Percentiles rank a stretch among this genome's conserved stretches.
phyloP scores from a whole-genome alignment of 371 early-diverging fungal species.

The Apophysomyces variabilis region DNA sequence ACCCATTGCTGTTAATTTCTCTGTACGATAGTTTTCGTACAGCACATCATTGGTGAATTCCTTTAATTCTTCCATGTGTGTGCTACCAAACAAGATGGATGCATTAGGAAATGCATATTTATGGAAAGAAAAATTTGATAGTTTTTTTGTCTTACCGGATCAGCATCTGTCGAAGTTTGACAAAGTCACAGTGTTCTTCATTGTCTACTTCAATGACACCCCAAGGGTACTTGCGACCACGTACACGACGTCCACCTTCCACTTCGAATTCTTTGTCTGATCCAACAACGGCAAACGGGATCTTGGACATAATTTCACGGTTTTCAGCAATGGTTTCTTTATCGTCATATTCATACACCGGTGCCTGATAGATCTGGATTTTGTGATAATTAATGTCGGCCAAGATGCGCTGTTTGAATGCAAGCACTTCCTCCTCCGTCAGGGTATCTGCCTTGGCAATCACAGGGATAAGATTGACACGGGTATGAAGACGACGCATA shows the following conservation, averaged over 20 bases:
- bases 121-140: background rate
- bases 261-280: slow-evolving; percentile 88
- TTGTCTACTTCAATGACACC: slow-evolving; percentile 95
- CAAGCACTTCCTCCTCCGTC: slow-evolving; percentile 92
- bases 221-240: slow-evolving; percentile 96
- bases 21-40: slow-evolving; percentile 97
- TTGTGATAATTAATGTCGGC: slow-evolving; percentile 93
- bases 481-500: slow-evolving; percentile 91
- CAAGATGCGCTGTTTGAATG: slow-evolving; percentile 92
- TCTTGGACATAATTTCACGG: slow-evolving; percentile 92
- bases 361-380: slow-evolving; percentile 94
- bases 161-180: slow-evolving; percentile 91
- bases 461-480: slow-evolving; percentile 98
- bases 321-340: slow-evolving; percentile 93
- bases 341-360: slow-evolving; percentile 91
- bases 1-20: slow-evolving; percentile 83
- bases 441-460: slow-evolving; percentile 98
- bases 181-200: slow-evolving; percentile 92
- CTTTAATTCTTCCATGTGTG: slow-evolving; percentile 92
- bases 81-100: slow-evolving; percentile 36
- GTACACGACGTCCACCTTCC: slow-evolving; percentile 82
- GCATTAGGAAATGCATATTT: background rate
- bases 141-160: slow-evolving; percentile 54
- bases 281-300: slow-evolving; percentile 98
- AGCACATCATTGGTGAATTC: slow-evolving; percentile 93